These are phyloP conservation scores for Kwoniella heveanensis DNA, from an alignment of 768 basidiomycete species.

Conservation along the genomic window DNA sequence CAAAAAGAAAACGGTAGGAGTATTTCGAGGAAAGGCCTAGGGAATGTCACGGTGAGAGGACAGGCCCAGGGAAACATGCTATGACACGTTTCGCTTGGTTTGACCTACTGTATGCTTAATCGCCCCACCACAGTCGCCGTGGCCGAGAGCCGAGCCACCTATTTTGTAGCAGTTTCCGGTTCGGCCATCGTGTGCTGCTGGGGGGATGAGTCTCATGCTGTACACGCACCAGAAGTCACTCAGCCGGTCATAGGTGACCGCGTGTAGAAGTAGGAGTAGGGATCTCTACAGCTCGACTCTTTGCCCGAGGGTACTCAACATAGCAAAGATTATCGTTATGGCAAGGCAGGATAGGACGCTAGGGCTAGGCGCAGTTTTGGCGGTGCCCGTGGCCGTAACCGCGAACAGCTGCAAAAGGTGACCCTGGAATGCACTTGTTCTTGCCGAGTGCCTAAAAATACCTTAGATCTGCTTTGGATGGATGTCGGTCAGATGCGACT, in stretches of 20 bases:
- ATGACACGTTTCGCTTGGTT: not conserved
- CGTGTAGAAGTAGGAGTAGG: too few species aligned
- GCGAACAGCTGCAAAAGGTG: not conserved
- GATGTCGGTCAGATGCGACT: too few species aligned
- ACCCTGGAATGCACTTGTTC: not conserved
- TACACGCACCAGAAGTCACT: too few species aligned
- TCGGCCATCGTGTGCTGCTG: not conserved
- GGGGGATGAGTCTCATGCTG: too few species aligned
- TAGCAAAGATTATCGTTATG: not conserved
- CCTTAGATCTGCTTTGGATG: not conserved
- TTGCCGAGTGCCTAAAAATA: conserved; percentile 3
- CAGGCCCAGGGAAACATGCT: not conserved
- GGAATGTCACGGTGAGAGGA: too few species aligned
- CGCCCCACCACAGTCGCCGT: not conserved
- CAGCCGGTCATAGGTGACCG: not conserved
- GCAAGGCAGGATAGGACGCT: too few species aligned
- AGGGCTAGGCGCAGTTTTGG: too few species aligned
- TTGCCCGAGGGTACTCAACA: not conserved
- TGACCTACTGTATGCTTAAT: not conserved
- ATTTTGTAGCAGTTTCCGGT: too few species aligned
- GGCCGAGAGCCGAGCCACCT: not conserved
- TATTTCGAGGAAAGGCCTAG: not conserved
- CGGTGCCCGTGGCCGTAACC: not conserved
- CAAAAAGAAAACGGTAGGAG: not conserved
- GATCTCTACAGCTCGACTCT: too few species aligned